A percentile compares a stretch with the other conserved stretches of the same genome.
Evolutionary conservation across 1,284 basidiomycete genomes (phyloP).

Genomic region (Sporisorium sorghi): DNA sequence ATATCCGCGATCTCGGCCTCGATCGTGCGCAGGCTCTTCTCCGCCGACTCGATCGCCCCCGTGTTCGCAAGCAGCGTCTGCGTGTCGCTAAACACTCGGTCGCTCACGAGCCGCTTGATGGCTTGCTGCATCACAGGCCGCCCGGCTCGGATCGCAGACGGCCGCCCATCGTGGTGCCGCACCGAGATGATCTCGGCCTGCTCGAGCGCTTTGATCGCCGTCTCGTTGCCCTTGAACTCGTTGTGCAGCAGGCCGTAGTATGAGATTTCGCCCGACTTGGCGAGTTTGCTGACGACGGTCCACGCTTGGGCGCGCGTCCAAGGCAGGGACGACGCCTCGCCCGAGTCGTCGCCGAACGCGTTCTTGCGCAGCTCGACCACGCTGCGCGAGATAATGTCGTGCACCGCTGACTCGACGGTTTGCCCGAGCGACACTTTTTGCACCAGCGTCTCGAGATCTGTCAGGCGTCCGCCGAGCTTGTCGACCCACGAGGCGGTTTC

Average conservation of each 20-base stretch:
- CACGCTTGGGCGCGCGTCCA: slow-evolving; percentile 92
- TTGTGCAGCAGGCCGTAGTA: slow-evolving; percentile 86
- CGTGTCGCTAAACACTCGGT: slow-evolving; percentile 82
- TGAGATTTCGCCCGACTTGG: slow-evolving; percentile 79
- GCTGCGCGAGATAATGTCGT: slow-evolving; percentile 75
- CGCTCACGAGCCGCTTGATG: slow-evolving; percentile 82
- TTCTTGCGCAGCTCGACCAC: slow-evolving; percentile 87
- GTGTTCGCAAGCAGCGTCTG: slow-evolving; percentile 76
- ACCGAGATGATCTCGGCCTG: slow-evolving; percentile 89
- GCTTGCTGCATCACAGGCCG: slow-evolving; percentile 89
- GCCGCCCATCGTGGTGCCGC: slow-evolving; percentile 82
- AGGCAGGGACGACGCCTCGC: slow-evolving; percentile 82
- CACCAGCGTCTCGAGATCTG: slow-evolving; percentile 62
- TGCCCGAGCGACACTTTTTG: slow-evolving; percentile 62
- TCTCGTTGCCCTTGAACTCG: slow-evolving; percentile 91
- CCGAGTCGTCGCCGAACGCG: slow-evolving; percentile 88
- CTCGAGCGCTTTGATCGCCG: slow-evolving; percentile 84
- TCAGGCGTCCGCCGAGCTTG: slow-evolving; percentile 64
- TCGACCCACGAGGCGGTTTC: slow-evolving; percentile 59
- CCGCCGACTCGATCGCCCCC: slow-evolving; percentile 75
- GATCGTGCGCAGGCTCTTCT: slow-evolving; percentile 77
- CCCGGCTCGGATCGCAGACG: slow-evolving; percentile 84
- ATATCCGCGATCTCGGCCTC: slow-evolving; percentile 78
- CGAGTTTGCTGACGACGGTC: slow-evolving; percentile 81
- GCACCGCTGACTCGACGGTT: slow-evolving; percentile 53